A percentile compares a stretch with the other conserved stretches of the same genome.
Evolutionary conservation across 768 basidiomycete species (phyloP).

Genomic region (Atractiella rhizophila): DNA sequence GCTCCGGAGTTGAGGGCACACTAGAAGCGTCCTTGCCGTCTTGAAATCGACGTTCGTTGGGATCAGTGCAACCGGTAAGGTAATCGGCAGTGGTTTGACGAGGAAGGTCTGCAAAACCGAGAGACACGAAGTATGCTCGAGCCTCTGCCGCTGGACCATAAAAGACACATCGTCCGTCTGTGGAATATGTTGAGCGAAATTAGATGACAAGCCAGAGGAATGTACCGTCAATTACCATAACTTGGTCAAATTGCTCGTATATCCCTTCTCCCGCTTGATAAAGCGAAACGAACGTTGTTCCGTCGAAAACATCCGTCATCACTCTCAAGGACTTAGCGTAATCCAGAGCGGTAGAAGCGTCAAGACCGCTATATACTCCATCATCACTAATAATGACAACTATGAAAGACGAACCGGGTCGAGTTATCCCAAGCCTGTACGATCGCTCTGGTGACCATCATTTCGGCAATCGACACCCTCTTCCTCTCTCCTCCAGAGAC

Average conservation of each 20-base stretch:
- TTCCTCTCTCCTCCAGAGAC: constrained; percentile 26
- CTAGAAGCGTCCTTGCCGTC: constrained; percentile 33
- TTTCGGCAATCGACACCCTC: no score
- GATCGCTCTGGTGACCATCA: constrained; percentile 15
- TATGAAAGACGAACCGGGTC: no score
- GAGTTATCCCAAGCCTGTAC: constrained; percentile 31
- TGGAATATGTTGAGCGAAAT: constrained; percentile 55
- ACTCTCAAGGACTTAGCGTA: constrained; percentile 53
- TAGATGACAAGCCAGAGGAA: constrained; percentile 27
- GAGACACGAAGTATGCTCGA: constrained; percentile 47
- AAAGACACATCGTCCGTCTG: constrained; percentile 44
- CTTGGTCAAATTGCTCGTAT: constrained; percentile 7
- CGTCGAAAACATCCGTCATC: constrained; percentile 57
- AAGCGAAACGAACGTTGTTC: constrained; percentile 53
- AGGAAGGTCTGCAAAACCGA: constrained; percentile 21
- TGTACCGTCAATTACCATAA: constrained; percentile 5
- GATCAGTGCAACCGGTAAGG: constrained; percentile 33
- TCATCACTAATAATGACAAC: no score
- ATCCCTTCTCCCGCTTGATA: constrained; percentile 44
- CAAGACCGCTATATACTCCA: no score
- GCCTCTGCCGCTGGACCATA: constrained; percentile 44
- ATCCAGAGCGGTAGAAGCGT: constrained; percentile 34
- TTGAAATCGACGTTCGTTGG: constrained; percentile 58
- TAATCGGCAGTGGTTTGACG: constrained; percentile 25
- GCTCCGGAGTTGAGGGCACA: constrained; percentile 42